These are phyloP conservation scores for Pestalotiopsis sp. DNA, from an alignment of 2,329 filamentous ascomycete genomes.

Conservation along the genomic window DNA sequence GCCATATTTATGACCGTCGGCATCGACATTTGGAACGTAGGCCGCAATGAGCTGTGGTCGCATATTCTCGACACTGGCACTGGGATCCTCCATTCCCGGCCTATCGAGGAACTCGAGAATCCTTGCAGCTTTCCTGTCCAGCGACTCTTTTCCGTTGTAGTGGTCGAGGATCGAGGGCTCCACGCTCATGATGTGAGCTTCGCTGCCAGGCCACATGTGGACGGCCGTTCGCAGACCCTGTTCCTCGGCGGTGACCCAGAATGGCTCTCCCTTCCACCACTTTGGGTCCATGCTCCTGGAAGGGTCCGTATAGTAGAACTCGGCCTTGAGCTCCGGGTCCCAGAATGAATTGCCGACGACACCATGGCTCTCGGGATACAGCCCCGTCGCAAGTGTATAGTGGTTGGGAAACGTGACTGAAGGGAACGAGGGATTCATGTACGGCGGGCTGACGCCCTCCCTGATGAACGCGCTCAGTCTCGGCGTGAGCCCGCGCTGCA, in stretches of 20 bases:
- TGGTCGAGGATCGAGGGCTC: slow-evolving; percentile 82
- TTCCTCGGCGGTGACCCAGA: slow-evolving; percentile 91
- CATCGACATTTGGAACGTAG: slow-evolving; percentile 91
- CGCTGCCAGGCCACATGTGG: slow-evolving; percentile 98
- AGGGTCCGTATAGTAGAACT: slow-evolving; percentile 87
- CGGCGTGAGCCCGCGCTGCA: slow-evolving; percentile 81
- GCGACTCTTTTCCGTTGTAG: slow-evolving; percentile 75
- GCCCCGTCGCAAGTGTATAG: slow-evolving; percentile 86
- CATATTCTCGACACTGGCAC: slow-evolving; percentile 49
- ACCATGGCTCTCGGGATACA: slow-evolving; percentile 91
- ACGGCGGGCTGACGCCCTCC: slow-evolving; percentile 83
- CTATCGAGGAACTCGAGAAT: slow-evolving; percentile 83
- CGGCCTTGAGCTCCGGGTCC: slow-evolving; percentile 73
- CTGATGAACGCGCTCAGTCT: slow-evolving; percentile 75
- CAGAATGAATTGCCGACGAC: slow-evolving; percentile 94
- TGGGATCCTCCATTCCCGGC: slow-evolving; percentile 66
- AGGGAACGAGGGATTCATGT: slow-evolving; percentile 93
- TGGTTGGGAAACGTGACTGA: slow-evolving; percentile 97
- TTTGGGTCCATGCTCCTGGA: slow-evolving; percentile 74
- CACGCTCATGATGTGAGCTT: slow-evolving; percentile 76
- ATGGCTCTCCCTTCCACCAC: slow-evolving; percentile 93
- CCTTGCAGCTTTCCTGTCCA: slow-evolving; percentile 74
- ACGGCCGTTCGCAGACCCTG: slow-evolving; percentile 78
- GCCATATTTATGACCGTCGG: slow-evolving; percentile 82
- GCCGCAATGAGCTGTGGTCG: slow-evolving; percentile 90